Evolutionary conservation across 176 grass and related monocot genomes (phyloP).

Genomic region (Ananas comosus): DNA sequence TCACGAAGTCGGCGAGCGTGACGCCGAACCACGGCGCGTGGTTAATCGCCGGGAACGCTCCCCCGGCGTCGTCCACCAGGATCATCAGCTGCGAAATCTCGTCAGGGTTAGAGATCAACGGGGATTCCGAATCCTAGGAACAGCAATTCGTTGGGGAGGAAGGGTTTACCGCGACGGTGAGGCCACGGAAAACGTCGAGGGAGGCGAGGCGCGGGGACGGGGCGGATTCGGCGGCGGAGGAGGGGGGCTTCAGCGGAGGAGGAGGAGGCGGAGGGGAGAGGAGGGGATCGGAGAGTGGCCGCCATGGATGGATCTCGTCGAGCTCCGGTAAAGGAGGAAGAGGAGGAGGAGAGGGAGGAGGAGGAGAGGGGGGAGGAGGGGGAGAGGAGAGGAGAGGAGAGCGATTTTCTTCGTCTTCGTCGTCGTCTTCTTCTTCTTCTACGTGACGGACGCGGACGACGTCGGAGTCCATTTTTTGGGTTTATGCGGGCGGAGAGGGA

Average conservation of each 20-base stretch:
- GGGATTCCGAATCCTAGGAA: no score
- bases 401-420: background rate
- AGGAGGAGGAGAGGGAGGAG: background rate
- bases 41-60: slow-evolving; percentile 86
- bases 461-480: background rate
- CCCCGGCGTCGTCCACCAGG: slow-evolving; percentile 83
- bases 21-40: slow-evolving; percentile 89
- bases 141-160: background rate
- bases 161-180: slow-evolving; percentile 60
- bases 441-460: background rate
- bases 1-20: slow-evolving; percentile 89
- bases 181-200: slow-evolving; percentile 87
- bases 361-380: background rate
- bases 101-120: no score
- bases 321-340: background rate
- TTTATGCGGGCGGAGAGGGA: slow-evolving; percentile 2
- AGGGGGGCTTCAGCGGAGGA: background rate
- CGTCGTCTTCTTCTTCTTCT: background rate
- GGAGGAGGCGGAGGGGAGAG: background rate
- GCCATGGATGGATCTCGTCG: slow-evolving; percentile 49
- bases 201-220: slow-evolving; percentile 44
- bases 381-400: slow-evolving; percentile 9
- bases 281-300: background rate
- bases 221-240: slow-evolving; percentile 20
- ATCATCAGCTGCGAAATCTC: slow-evolving; percentile 59